Percentiles rank a stretch among this genome's conserved stretches.
These are phyloP conservation scores for Pyrenochaeta sp. DNA, from an alignment of 2,329 filamentous ascomycete species.

Conservation along the genomic window DNA sequence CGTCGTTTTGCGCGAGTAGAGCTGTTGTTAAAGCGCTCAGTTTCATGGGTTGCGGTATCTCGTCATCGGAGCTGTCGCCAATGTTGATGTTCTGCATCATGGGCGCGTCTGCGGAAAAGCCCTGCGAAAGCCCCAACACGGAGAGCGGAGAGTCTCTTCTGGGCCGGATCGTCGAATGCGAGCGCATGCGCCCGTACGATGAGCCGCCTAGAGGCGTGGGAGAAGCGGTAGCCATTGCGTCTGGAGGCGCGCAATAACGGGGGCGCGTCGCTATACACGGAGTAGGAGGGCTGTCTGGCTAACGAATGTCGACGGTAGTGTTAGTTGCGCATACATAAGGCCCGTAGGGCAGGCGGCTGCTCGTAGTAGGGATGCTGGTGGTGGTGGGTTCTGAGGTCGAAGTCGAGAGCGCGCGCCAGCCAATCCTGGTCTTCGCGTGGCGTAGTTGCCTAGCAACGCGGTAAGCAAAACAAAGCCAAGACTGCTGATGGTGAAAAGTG, in stretches of 20 bases:
- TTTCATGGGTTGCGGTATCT: slow-evolving; percentile 86
- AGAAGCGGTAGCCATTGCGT: slow-evolving; percentile 50
- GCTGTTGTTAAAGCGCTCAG: slow-evolving; percentile 93
- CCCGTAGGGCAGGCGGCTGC: slow-evolving; percentile 39
- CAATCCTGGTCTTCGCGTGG: slow-evolving; percentile 34
- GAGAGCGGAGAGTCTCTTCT: slow-evolving; percentile 58
- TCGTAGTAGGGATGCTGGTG: slow-evolving; percentile 47
- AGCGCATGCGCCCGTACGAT: slow-evolving; percentile 51
- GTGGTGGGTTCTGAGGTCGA: slow-evolving; percentile 31
- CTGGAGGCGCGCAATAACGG: slow-evolving; percentile 17
- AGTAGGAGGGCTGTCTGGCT: slow-evolving; percentile 35
- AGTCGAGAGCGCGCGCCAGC: slow-evolving; percentile 30
- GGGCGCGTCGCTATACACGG: slow-evolving; percentile 31
- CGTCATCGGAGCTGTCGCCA: slow-evolving; percentile 93
- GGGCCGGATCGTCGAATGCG: slow-evolving; percentile 44
- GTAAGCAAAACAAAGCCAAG: slow-evolving; percentile 14
- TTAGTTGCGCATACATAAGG: slow-evolving; percentile 52
- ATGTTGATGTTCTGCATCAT: slow-evolving; percentile 61
- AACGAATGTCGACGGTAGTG: slow-evolving; percentile 50
- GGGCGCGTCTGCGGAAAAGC: slow-evolving; percentile 55
- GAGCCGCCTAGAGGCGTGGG: slow-evolving; percentile 49
- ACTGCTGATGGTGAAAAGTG: background rate
- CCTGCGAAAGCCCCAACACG: slow-evolving; percentile 54
- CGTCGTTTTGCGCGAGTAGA: slow-evolving; percentile 66
- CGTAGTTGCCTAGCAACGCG: slow-evolving; percentile 37